Base-by-base conservation (phyloP, 164 flowering plant species). In the Protea cynaroides region DNA sequence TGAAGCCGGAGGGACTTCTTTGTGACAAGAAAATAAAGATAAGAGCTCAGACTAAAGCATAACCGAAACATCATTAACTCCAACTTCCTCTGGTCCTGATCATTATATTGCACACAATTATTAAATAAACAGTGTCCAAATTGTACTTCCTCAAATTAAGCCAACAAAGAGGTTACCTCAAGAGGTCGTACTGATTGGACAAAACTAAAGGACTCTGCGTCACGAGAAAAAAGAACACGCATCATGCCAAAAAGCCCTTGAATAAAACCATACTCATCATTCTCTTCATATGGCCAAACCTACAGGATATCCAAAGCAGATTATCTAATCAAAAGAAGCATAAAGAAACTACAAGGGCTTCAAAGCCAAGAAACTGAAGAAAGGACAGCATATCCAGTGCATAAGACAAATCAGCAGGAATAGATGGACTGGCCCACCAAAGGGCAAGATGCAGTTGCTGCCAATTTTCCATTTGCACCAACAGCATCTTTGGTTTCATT, bases 261-360 rank as follows among this genome's bases (percentile, higher is more conserved):
- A 63, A 94, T 81, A 72, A 94, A 85, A 57, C 97, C 96, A 75
- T 76, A 84, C 22, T 87, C 96, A 59, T 86, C 90, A 61, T 72
- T 85, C 78, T 89, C 93, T 65, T 94, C 96, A 70, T 87, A 94
- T 22, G 97, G 92, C 98, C 98, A 94, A 75, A 89, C 90, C 98
- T 86, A 49, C 25, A 62, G 17, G 51, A 56, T 69, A 40, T 23
- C 19, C 59, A 62, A 56, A 21, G 23, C 15, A 13, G 23, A 24
- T 15, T n/a, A 7, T 4, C 14, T 34, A 25, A 53, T 34, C 56
- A 21, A 57, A 65, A 1, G 7, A 19, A 57, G 50, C 46, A 36
- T 7, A 15, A 47, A 57, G 9, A 65, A 56, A 14, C 18, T 53
- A 38, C 17, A 14, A 15, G 21, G 24, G 8, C 2, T 40, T 43